Evolutionary conservation across 108 stramenopile genomes (phyloP).

Genomic region (Hondaea fermentalgiana): DNA sequence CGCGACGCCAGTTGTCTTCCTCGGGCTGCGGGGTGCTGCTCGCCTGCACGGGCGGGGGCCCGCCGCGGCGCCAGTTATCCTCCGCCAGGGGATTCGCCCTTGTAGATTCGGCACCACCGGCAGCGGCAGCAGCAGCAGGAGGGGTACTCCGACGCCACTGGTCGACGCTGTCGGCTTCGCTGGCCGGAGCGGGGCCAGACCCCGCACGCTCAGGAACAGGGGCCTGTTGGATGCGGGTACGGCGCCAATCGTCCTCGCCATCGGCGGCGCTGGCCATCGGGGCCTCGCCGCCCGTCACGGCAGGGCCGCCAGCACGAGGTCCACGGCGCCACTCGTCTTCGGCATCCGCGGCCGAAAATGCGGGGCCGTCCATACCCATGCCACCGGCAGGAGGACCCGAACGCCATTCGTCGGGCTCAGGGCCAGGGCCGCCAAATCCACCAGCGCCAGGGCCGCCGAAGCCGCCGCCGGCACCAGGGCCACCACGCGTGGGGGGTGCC

Average conservation of each 20-base stretch:
- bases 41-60: too few species aligned
- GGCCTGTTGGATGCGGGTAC: not conserved
- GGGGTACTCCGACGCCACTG: not conserved
- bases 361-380: not conserved
- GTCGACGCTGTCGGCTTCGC: not conserved
- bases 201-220: not conserved
- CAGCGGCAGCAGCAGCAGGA: not conserved
- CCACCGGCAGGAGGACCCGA: not conserved
- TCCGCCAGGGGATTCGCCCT: not conserved
- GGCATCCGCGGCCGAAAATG: not conserved
- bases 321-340: not conserved
- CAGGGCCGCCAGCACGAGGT: not conserved
- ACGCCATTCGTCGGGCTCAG: not conserved
- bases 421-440: not conserved
- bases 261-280: not conserved
- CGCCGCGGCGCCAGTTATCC: slow-evolving; percentile 11
- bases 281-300: too few species aligned
- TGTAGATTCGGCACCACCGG: not conserved
- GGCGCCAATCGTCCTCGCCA: not conserved
- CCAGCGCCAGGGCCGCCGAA: not conserved
- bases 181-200: not conserved
- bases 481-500: not conserved
- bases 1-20: slow-evolving; percentile 5
- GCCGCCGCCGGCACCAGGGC: not conserved
- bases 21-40: not conserved